phyloP scores from a whole-genome alignment of 2,329 filamentous ascomycete genomes.

The Fusarium poae region DNA sequence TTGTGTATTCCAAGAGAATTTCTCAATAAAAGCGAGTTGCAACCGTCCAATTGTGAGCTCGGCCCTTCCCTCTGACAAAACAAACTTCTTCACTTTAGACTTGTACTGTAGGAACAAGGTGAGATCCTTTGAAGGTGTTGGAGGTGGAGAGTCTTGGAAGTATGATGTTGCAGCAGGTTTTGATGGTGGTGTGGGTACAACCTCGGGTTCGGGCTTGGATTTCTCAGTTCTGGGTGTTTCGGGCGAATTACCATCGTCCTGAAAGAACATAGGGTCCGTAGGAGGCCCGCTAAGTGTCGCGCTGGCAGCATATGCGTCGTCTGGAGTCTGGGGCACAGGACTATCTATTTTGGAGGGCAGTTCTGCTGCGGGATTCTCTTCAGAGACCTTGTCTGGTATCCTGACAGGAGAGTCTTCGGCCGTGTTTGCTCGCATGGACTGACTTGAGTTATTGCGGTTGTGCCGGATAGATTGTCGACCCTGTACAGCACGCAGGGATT shows the following conservation, averaged over 20 bases:
- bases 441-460: constrained; percentile 62
- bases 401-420: constrained; percentile 73
- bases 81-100: constrained; percentile 95
- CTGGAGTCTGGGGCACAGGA: constrained; percentile 69
- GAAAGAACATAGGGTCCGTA: constrained; percentile 58
- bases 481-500: constrained; percentile 81
- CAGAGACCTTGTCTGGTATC: constrained; percentile 70
- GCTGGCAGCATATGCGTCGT: constrained; percentile 72
- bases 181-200: constrained; percentile 56
- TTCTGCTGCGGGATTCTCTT: constrained; percentile 61
- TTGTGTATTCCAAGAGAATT: constrained; percentile 99
- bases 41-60: constrained; percentile 89
- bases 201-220: constrained; percentile 43
- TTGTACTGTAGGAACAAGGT: constrained; percentile 97
- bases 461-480: constrained; percentile 65
- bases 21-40: constrained; percentile 97
- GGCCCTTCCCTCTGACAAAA: constrained; percentile 84
- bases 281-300: constrained; percentile 72
- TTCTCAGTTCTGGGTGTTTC: constrained; percentile 38
- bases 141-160: constrained; percentile 74
- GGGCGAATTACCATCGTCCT: constrained; percentile 31
- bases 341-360: constrained; percentile 43
- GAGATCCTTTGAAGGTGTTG: constrained; percentile 80
- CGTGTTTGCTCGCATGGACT: constrained; percentile 54
- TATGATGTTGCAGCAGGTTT: constrained; percentile 61